Base-by-base conservation (phyloP, 345 rosid species). In the Dovyalis caffra region DNA sequence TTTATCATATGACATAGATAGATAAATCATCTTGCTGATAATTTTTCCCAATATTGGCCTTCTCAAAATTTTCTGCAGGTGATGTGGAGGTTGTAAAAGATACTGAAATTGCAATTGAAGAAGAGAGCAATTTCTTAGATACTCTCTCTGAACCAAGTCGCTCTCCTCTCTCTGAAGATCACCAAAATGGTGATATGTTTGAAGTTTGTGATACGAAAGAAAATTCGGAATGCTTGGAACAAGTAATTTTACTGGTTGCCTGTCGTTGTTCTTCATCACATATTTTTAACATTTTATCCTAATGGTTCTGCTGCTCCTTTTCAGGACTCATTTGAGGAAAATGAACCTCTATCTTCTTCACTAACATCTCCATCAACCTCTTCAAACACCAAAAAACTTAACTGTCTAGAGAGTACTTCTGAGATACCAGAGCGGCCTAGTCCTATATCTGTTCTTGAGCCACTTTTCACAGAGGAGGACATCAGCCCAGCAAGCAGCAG, bases 361-460 rank as follows among this genome's bases (percentile, higher is more conserved):
- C 79, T 69, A 67, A 60, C 81, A 21, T 86, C 90, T 66, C 88
- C 87, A 25, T 76, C 92, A 67, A 61, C 73, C 51, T 86, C 88
- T 74, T 71, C 83, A 5, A 76, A 68, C 25, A 38, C 64, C 53
- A 84, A 69, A 77, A 83, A 81, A 78, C 78, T 76, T 28, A 88
- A 87, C 53, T 84, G 86, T 81, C 86, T 73, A 28, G 93, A 85
- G 58, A 74, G 76, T 69, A 74, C 79, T 45, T 63, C 71, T 45
- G 92, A 91, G 23, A 71, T 83, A 3, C 75, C 73, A 29, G 97
- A 89, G 35, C 90, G 88, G 49, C 88, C 89, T 74, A 95, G 97
- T 85, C 99, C 97, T 11, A 88, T 91, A 64, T 95, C 98, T 80
- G 99, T 95, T 73, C 93, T 92, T 76, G 99, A 95, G 79, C 88